Percentiles rank a stretch among this genome's conserved stretches.
These are phyloP conservation scores for Puccinia novopanici DNA, from an alignment of 1,284 basidiomycete genomes.

Conservation along the genomic window DNA sequence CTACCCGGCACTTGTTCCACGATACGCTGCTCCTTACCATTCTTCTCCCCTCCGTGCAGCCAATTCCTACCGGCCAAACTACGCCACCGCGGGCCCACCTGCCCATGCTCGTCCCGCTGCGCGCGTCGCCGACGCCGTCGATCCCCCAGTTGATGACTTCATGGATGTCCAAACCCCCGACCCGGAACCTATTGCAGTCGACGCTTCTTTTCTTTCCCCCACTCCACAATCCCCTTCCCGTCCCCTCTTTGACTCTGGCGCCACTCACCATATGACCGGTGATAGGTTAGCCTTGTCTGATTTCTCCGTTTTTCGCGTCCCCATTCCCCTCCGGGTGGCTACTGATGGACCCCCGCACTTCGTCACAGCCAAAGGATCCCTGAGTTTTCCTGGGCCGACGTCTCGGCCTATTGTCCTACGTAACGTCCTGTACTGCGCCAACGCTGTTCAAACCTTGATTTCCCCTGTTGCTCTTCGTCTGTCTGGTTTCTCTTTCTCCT, in stretches of 20 bases:
- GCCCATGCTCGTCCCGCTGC: neutral
- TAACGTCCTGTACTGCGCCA: neutral
- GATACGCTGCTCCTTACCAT: too few species aligned
- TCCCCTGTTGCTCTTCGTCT: slow-evolving; percentile 1
- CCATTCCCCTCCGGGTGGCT: neutral
- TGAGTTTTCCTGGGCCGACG: slow-evolving; percentile 8
- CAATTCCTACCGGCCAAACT: neutral
- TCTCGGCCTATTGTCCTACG: neutral
- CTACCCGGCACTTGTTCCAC: too few species aligned
- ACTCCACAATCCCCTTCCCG: neutral
- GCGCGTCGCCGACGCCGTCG: neutral
- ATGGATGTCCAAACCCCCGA: too few species aligned
- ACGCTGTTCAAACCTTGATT: neutral
- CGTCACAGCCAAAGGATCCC: neutral
- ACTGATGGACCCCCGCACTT: neutral
- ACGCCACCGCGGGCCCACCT: neutral
- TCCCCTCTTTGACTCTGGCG: slow-evolving; percentile 18
- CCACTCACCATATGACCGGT: slow-evolving; percentile 30
- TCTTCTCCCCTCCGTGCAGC: neutral
- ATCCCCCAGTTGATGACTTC: too few species aligned
- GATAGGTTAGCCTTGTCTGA: neutral
- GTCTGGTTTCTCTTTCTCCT: neutral
- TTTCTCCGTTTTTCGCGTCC: neutral
- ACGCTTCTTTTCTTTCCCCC: neutral
- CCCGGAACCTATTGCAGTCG: too few species aligned